Evolutionary conservation across 805 yeast species (phyloP).

Genomic region (Metschnikowia lachancei): DNA sequence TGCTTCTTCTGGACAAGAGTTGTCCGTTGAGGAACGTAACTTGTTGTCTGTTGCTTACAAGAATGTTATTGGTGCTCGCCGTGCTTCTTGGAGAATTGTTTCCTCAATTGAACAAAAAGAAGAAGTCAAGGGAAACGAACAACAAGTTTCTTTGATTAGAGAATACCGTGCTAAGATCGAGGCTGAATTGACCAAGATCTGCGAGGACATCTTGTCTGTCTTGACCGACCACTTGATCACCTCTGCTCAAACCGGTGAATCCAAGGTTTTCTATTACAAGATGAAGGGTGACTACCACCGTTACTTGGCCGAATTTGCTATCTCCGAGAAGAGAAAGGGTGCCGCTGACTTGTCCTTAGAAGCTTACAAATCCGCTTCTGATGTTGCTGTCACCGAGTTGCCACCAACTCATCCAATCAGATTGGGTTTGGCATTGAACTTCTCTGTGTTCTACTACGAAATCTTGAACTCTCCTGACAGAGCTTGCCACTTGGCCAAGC

Average conservation of each 20-base stretch:
- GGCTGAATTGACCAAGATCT: conserved; percentile 84
- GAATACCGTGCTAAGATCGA: conserved; percentile 95
- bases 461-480: conserved; percentile 97
- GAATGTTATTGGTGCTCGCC: conserved; percentile 97
- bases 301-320: conserved; percentile 95
- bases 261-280: conserved; percentile 96
- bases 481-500: conserved; percentile 98
- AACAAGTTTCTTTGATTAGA: conserved; percentile 85
- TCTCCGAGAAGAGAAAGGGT: conserved; percentile 84
- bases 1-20: conserved; percentile 92
- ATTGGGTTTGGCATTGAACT: conserved; percentile 94
- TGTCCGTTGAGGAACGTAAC: conserved; percentile 97
- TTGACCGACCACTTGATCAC: conserved; percentile 88
- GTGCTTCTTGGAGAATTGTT: conserved; percentile 99
- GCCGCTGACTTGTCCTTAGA: conserved; percentile 91
- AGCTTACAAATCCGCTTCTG: conserved; percentile 93
- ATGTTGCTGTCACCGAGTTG: conserved; percentile 92
- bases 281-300: conserved; percentile 99
- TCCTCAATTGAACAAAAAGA: conserved; percentile 98
- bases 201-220: conserved; percentile 89
- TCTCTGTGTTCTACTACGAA: conserved; percentile 97
- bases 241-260: conserved; percentile 93
- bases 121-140: conserved; percentile 91
- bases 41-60: conserved; percentile 95
- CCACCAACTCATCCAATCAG: conserved; percentile 99